Base-by-base conservation (phyloP, 2,329 filamentous ascomycete species). In the Alternaria brassicicola region DNA sequence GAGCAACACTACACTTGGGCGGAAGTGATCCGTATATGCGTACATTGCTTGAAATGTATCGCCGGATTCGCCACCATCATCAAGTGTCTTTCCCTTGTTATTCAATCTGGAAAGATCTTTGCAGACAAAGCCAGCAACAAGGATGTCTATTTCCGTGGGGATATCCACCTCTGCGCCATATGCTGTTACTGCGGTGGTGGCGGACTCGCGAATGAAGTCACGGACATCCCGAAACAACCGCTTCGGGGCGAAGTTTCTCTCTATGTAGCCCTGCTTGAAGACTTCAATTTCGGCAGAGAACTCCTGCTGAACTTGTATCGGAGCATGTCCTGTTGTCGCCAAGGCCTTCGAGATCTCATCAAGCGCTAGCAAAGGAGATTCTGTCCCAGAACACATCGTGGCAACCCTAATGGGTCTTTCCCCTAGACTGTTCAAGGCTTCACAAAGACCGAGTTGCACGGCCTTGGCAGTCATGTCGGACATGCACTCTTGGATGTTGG, bases 331-430 rank as follows among this genome's bases (percentile, higher is more conserved):
- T 17, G 35, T 3, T 13, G 58, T 31, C 1, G 17, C 26, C 59
- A 36, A 9, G 45, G 50, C 59, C 70, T 71, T 43, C 0, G 68
- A 67, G 1, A 92, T 76, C 72, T 88, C 79, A 13, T 86, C 78
- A 13, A 92, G 70, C 0, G 88, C 88, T 1, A 93, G 79, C 2
- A 94, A 77, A 0, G 91, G 91, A 4, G 87, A 86, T 65, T 94
- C 91, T 0, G 91, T 93, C 0, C 91, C 91, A 1, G 90, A 93
- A 71, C 90, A 93, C 80, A 93, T 86, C 0, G 91, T 94, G 0
- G 84, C 89, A 25, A 93, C 79, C 8, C 82, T 76, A 0, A 89
- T 65, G 4, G 78, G 69, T 6, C 78, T 70, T 2, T 69, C 69
- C 8, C 74, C 67, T 1, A 82, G 63, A 47, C 75, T 63, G 2